Percentiles rank a stretch among this genome's conserved stretches.
Conservation (phyloP, 2,329 filamentous ascomycete genomes). For the Scopulariopsis brevicaulis region DNA sequence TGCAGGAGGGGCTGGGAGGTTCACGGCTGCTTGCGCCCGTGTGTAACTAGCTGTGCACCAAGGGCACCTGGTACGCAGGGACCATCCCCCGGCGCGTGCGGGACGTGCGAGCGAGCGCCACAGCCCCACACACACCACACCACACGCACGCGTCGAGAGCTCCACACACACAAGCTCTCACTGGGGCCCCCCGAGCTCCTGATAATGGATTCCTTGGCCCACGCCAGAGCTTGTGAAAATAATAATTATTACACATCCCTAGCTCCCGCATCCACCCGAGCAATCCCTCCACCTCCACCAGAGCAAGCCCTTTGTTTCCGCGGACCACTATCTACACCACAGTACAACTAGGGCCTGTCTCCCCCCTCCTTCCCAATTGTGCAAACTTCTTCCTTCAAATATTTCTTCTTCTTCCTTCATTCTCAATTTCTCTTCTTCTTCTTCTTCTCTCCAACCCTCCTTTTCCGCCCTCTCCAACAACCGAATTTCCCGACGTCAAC, state of each 20-base stretch:
- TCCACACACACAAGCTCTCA: not conserved
- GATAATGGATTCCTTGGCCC: not conserved
- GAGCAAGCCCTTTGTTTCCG: not conserved
- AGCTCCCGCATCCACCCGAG: slow-evolving; percentile 2
- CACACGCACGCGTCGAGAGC: not conserved
- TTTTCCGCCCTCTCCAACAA: too few relatives aligned
- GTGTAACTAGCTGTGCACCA: not conserved
- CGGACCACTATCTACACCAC: not conserved
- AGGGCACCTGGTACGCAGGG: not conserved
- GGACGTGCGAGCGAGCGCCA: too few relatives aligned
- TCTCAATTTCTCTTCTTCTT: too few relatives aligned
- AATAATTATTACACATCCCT: slow-evolving; percentile 2
- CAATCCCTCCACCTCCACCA: not conserved
- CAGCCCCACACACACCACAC: not conserved
- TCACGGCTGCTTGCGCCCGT: not conserved
- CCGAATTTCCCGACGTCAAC: too few relatives aligned
- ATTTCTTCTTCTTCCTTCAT: not conserved
- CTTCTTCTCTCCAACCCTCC: too few relatives aligned
- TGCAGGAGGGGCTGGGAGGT: not conserved
- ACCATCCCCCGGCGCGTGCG: not conserved
- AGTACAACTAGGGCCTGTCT: not conserved
- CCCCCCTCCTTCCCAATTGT: not conserved
- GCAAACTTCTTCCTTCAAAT: not conserved
- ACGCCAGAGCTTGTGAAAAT: slow-evolving; percentile 3
- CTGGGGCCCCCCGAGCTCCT: not conserved